Base-by-base conservation (phyloP, 306 rosid species). In the Acacia crassicarpa region DNA sequence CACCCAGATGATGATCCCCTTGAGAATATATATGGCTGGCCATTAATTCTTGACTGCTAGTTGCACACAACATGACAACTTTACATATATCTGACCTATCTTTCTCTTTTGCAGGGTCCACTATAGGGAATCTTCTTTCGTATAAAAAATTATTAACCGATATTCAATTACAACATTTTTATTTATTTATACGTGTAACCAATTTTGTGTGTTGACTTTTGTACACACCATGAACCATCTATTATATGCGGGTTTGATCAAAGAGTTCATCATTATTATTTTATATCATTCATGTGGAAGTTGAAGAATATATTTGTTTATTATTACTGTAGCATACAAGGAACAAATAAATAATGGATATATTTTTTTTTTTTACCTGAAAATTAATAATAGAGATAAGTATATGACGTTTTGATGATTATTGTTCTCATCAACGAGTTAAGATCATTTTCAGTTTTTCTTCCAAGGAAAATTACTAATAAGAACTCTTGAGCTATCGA, bases 1-100 rank as follows among this genome's bases (percentile, higher is more conserved):
- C 65, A 30, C 25, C n/a, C 63, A 46, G 44, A 7, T 73, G 44
- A 7, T 73, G 45, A 5, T 30, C 32, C 63, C 44, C 44, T 73
- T 73, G 25, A 73, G 63, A 72, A 69, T 69, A 17, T 20, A 10
- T 68, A 68, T 66, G 71, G 71, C 71, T 40, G 74, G 74, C 74
- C 72, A 38, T 27, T 35, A 17, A 77, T 63, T 53, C 49, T 78
- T 58, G 27, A n/a, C 54, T 35, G 78, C 83, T 86, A 74, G 30
- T 77, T 51, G 85, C 80, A 35, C n/a, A 80, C 62, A 81, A 69
- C 40, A 74, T 81, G 89, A 81, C 87, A 87, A 84, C 74, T 78
- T 74, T 84, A 46, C 77, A 81, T 30, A 14, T 81, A 78, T 30
- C 15, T 78, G 69, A 84, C 79, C 74, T 49, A 81, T 54, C 65